Evolutionary conservation across 2,329 filamentous ascomycete genomes (phyloP).

Genomic region (Emergomyces pasteurianus): DNA sequence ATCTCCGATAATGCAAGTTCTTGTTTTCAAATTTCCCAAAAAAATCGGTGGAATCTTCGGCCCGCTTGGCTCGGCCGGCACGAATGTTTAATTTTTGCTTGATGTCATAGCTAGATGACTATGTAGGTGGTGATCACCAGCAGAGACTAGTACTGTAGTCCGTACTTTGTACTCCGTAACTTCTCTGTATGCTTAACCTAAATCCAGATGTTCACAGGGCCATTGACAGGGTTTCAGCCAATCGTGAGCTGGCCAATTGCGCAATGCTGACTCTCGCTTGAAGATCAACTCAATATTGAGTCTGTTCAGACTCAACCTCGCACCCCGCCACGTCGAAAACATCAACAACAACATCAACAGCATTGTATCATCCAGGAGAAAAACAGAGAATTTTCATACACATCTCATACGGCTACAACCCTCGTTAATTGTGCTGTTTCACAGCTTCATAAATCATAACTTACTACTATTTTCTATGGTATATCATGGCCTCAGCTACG

Average conservation of each 20-base stretch:
- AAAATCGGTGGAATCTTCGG: too few relatives aligned
- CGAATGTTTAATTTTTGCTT: neutral
- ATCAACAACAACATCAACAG: neutral
- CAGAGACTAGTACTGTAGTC: too few relatives aligned
- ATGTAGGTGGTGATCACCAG: too few relatives aligned
- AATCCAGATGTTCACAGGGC: too few relatives aligned
- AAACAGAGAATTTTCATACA: neutral
- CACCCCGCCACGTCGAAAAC: neutral
- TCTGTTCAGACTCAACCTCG: neutral
- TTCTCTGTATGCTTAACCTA: too few relatives aligned
- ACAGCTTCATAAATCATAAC: neutral
- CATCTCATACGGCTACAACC: neutral
- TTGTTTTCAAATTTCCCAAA: too few relatives aligned
- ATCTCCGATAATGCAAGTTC: too few relatives aligned
- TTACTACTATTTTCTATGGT: too few relatives aligned
- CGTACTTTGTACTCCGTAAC: too few relatives aligned
- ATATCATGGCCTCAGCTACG: slow-evolving; percentile 55
- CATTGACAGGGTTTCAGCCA: neutral
- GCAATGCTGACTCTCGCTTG: neutral
- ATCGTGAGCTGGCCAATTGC: neutral
- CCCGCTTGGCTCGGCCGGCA: neutral
- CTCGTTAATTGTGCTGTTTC: neutral
- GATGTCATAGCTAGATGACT: neutral
- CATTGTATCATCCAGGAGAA: neutral
- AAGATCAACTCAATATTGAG: neutral